A percentile compares a stretch with the other conserved stretches of the same genome.
These are phyloP conservation scores for Endothia cerciana DNA, from an alignment of 2,329 filamentous ascomycete genomes.

Conservation along the genomic window DNA sequence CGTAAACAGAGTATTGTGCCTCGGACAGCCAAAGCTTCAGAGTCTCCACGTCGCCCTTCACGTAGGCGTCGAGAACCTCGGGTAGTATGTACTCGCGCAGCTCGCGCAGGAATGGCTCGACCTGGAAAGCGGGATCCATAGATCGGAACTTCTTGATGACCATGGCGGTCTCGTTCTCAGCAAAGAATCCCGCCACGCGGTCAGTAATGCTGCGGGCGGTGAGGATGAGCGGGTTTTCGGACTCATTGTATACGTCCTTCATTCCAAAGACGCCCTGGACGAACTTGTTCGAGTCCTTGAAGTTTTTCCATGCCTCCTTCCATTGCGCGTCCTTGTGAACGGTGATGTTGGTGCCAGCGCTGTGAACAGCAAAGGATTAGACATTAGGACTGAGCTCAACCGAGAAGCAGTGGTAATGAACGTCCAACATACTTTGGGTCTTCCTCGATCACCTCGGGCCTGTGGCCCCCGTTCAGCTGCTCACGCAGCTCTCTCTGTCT, in stretches of 20 bases:
- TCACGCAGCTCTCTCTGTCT: constrained; percentile 77
- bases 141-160: constrained; percentile 98
- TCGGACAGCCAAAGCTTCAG: constrained; percentile 95
- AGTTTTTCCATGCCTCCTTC: constrained; percentile 98
- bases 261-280: constrained; percentile 88
- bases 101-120: constrained; percentile 92
- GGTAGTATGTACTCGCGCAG: constrained; percentile 97
- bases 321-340: constrained; percentile 96
- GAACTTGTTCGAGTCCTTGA: constrained; percentile 85
- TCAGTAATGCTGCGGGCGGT: constrained; percentile 95
- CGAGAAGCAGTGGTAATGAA: constrained; percentile 27
- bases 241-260: constrained; percentile 90
- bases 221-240: constrained; percentile 91
- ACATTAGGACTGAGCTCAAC: constrained; percentile 36
- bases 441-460: constrained; percentile 70
- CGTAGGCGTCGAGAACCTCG: constrained; percentile 95
- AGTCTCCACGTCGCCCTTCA: constrained; percentile 90
- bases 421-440: constrained; percentile 76
- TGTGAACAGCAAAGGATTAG: constrained; percentile 42
- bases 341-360: constrained; percentile 91
- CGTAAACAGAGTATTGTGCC: constrained; percentile 94
- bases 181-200: constrained; percentile 91
- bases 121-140: constrained; percentile 93
- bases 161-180: constrained; percentile 95
- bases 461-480: constrained; percentile 58